A percentile compares a stretch with the other conserved stretches of the same genome.
These are phyloP conservation scores for Debaryomycetaceae sp. DNA, from an alignment of 1,139 yeast genomes.

Conservation along the genomic window DNA sequence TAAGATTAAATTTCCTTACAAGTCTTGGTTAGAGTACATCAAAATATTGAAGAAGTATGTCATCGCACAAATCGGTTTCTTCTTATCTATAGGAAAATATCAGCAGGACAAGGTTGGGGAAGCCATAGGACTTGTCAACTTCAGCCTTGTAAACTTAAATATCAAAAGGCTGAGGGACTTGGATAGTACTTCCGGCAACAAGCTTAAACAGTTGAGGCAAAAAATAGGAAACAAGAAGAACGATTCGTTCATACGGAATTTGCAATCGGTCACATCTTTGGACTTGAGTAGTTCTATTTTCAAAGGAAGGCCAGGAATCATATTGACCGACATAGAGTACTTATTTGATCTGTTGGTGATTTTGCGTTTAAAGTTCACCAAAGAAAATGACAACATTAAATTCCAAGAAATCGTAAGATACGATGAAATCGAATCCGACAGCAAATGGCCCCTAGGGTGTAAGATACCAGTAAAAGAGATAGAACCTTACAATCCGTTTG, in stretches of 20 bases:
- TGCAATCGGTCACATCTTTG: slow-evolving; percentile 37
- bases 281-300: slow-evolving; percentile 36
- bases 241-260: slow-evolving; percentile 27
- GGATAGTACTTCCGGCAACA: slow-evolving; percentile 9
- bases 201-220: slow-evolving; percentile 19
- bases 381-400: slow-evolving; percentile 39
- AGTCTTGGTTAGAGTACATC: slow-evolving; percentile 35
- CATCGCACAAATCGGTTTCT: slow-evolving; percentile 41
- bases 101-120: slow-evolving; percentile 39
- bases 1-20: slow-evolving; percentile 11
- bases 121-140: slow-evolving; percentile 42
- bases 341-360: slow-evolving; percentile 39
- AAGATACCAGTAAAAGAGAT: slow-evolving; percentile 30
- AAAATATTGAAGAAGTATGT: slow-evolving; percentile 32
- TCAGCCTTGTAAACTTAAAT: slow-evolving; percentile 36
- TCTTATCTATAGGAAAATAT: slow-evolving; percentile 40
- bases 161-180: slow-evolving; percentile 24
- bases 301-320: slow-evolving; percentile 30
- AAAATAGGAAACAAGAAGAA: slow-evolving; percentile 27
- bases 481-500: slow-evolving; percentile 6
- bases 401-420: slow-evolving; percentile 38
- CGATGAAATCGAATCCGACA: slow-evolving; percentile 35
- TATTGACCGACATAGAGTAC: slow-evolving; percentile 35
- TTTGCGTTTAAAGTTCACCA: slow-evolving; percentile 37
- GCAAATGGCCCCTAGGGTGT: slow-evolving; percentile 46